Evolutionary conservation across 139 green algal genomes (phyloP), one percentile per base, ranked within the genome.

Genomic region (Pleodorina starrii): DNA sequence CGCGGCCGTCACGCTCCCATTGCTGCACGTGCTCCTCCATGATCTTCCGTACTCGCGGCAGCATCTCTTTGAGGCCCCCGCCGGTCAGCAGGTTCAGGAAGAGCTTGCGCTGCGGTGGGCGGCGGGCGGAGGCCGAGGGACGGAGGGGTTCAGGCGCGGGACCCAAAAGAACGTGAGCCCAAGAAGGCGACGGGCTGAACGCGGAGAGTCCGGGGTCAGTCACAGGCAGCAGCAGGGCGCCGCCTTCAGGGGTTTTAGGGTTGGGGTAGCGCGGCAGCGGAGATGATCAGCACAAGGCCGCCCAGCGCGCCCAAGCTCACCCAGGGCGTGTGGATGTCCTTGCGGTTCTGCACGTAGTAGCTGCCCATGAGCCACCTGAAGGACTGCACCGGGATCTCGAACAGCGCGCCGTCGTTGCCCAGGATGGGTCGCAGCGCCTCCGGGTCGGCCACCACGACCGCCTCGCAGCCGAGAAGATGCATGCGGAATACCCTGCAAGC

Each of bases 31-130:
- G 76, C 5, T 59, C 11, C 46, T 38, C 14, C 46, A 84, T 84
- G 32, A 84, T 59, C 35, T 21, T 3, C 44, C 23, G 16, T n/a
- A 84, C 76, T 1, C 32, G 19, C 23, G 76, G 76, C 17, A 84
- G 5, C 76, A 84, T 59, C 32, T 10, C 1, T 1, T 59, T 25
- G 27, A 84, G n/a, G 9, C 46, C 76, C 17, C 19, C 27, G 32
- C 48, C 48, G 4, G n/a, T 46, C n/a, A 68, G 32, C n/a, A n/a
- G 46, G 25, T 46, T 46, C 32, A 84, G n/a, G n/a, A 48, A 1
- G 46, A 84, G 44, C 48, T 84, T 84, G n/a, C 76, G 76, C 76
- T 84, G 72, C 40, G 76, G 23, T 19, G 14, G 73, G 25, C 29
- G 54, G 25, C 7, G 9, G 54, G 5, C 21, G 6, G 25, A 27